Percentiles rank a stretch among this genome's conserved stretches.
Evolutionary conservation across 2,329 filamentous ascomycete genomes (phyloP).

Genomic region (Setomelanomma holmii): DNA sequence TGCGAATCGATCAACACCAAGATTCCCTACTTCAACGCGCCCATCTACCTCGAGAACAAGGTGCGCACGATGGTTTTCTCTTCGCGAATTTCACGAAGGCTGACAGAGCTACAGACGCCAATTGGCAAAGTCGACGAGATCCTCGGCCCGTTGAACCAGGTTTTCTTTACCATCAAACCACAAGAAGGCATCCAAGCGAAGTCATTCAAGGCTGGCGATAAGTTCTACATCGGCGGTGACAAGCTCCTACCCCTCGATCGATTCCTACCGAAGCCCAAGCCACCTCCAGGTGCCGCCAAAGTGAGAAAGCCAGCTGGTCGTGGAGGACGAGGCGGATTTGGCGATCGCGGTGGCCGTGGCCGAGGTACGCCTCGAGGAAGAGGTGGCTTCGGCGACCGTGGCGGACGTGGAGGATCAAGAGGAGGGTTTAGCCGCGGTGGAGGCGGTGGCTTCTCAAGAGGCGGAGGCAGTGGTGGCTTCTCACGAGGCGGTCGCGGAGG

Average conservation of each 20-base stretch:
- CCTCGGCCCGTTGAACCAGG: constrained; percentile 94
- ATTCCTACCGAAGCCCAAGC: constrained; percentile 94
- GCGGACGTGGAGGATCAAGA: constrained; percentile 61
- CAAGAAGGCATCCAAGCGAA: constrained; percentile 93
- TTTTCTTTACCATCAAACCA: constrained; percentile 98
- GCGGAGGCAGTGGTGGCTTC: constrained; percentile 41
- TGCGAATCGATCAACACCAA: constrained; percentile 95
- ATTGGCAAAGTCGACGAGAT: constrained; percentile 99
- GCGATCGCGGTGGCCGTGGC: constrained; percentile 51
- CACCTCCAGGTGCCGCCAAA: constrained; percentile 70
- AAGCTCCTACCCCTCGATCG: constrained; percentile 91
- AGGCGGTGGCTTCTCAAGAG: constrained; percentile 17
- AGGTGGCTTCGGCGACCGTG: constrained; percentile 40
- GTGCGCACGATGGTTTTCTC: constrained; percentile 49
- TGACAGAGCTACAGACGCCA: constrained; percentile 64
- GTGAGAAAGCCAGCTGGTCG: constrained; percentile 72
- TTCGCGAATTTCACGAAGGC: constrained; percentile 2
- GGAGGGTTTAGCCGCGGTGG: constrained; percentile 38
- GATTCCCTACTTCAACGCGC: constrained; percentile 98
- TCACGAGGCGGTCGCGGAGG: constrained; percentile 36
- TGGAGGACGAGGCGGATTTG: constrained; percentile 54
- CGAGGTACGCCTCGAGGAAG: constrained; percentile 62
- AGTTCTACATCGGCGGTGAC: constrained; percentile 94
- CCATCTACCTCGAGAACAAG: constrained; percentile 99
- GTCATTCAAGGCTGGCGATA: constrained; percentile 95